A percentile compares a stretch with the other conserved stretches of the same genome.
Evolutionary conservation across 140 eudicot genomes (phyloP).

Genomic region (Anethum foeniculum): DNA sequence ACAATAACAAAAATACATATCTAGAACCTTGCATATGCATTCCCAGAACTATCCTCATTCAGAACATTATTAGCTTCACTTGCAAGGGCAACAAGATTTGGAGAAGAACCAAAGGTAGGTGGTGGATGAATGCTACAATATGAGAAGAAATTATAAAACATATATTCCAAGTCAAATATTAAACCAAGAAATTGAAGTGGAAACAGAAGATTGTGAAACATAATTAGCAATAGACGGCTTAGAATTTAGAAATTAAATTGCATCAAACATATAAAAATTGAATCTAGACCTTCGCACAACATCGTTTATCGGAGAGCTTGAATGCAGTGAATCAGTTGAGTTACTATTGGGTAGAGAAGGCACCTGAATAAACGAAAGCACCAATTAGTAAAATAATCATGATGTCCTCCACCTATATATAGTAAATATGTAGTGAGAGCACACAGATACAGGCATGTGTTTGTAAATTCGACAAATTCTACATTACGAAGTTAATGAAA

Average conservation of each 20-base stretch:
- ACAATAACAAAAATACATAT: constrained; percentile 29
- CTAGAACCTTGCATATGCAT: constrained; percentile 29
- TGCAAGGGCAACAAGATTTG: constrained; percentile 54
- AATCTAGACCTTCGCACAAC: constrained; percentile 38
- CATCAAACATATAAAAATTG: too few species aligned
- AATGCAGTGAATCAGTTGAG: constrained; percentile 33
- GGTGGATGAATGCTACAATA: constrained; percentile 46
- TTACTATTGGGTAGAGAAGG: constrained; percentile 36
- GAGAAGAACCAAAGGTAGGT: constrained; percentile 74
- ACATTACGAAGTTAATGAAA: not conserved
- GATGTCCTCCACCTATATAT: not conserved
- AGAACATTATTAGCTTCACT: constrained; percentile 26
- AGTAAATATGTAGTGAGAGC: not conserved
- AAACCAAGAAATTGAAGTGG: constrained; percentile 7
- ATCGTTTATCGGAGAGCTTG: constrained; percentile 38
- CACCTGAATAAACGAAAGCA: constrained; percentile 37
- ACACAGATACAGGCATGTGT: not conserved
- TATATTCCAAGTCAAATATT: constrained; percentile 7
- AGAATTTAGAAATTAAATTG: not conserved
- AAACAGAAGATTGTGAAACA: not conserved
- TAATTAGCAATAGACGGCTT: not conserved
- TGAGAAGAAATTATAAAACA: not conserved
- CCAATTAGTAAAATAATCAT: not conserved
- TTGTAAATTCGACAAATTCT: not conserved
- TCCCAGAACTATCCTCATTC: constrained; percentile 31